Conservation (phyloP, 176 grass and related monocot species). For the Musa itinerans region DNA sequence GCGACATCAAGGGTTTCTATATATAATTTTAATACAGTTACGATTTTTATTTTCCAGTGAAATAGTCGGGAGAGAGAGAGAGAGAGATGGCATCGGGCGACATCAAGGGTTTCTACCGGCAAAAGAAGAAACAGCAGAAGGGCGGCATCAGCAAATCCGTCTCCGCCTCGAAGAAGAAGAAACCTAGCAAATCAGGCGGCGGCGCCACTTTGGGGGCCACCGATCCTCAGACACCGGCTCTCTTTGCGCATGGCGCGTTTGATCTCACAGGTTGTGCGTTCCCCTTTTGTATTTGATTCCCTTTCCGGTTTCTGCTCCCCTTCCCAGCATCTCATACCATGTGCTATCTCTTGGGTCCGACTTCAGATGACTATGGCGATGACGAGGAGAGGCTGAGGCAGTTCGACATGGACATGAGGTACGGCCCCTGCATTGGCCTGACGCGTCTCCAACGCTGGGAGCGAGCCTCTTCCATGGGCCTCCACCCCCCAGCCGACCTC, state of each 20-base stretch:
- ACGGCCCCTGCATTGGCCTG: conserved; percentile 48
- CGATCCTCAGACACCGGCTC: conserved; percentile 27
- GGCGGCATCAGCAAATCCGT: conserved; percentile 17
- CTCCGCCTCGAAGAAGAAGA: conserved; percentile 24
- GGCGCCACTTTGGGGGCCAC: conserved; percentile 29
- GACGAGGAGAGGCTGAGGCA: conserved; percentile 44
- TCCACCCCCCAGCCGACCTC: conserved; percentile 40
- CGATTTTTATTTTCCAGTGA: too few species aligned
- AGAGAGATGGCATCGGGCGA: not conserved
- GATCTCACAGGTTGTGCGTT: not conserved
- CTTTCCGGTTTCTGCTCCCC: not conserved
- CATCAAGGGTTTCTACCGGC: conserved; percentile 40
- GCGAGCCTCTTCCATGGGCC: conserved; percentile 54
- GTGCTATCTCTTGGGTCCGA: not conserved
- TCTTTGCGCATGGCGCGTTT: not conserved
- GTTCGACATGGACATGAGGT: conserved; percentile 55
- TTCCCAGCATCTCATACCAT: not conserved
- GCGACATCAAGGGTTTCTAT: too few species aligned
- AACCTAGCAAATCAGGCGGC: conserved; percentile 14
- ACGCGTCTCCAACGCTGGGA: conserved; percentile 50
- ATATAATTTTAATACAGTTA: too few species aligned
- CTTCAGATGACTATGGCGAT: conserved; percentile 33
- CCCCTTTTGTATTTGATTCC: not conserved
- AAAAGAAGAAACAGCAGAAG: conserved; percentile 63
- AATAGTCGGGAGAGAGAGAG: not conserved